Evolutionary conservation across 805 yeast genomes (phyloP), one percentile per base, ranked within the genome.

Genomic region (Brettanomyces custersianus): DNA sequence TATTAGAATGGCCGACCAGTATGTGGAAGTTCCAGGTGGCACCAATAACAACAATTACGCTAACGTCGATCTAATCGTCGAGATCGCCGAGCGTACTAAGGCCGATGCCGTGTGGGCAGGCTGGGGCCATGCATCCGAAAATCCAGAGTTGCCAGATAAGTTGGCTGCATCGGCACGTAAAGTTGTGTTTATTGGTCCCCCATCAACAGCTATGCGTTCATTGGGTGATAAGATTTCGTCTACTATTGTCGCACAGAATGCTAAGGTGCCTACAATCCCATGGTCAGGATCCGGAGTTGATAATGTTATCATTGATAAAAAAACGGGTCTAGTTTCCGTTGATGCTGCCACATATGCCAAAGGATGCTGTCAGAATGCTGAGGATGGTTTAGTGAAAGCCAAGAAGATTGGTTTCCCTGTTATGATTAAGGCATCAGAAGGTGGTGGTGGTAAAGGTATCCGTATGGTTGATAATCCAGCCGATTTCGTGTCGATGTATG

Each of bases 71-170:
- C 70, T 92, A 43, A 92, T 92, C 59, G 96, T 92, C 33, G 99
- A 92, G 52, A 68, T 92, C 33, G 99, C 99, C 25, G 98, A 92
- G 66, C 81, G 96, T 66, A 81, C 94, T 30, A 76, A 85, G 46
- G 96, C 84, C 38, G 95, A 92, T 59, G 99, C 98, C 19, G 99
- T 92, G 40, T 92, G 99, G 99, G 99, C 99, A 24, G 99, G 99
- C 52, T 92, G 99, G 99, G 99, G 99, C 52, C 98, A 94, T 59
- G 99, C 99, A 20, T 85, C 96, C n/a, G 99, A 92, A 67, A 90
- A 94, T 65, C 99, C 99, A 20, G 60, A 67, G 32, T 74, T 92
- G 46, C 99, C 99, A 20, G 98, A 92, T 62, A 77, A 73, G 61
- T 71, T 92, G 58, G 96, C 97, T 12, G 80, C 80, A n/a, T 86